Base-by-base conservation (phyloP, 768 basidiomycete genomes). In the Boletus bicolor region DNA sequence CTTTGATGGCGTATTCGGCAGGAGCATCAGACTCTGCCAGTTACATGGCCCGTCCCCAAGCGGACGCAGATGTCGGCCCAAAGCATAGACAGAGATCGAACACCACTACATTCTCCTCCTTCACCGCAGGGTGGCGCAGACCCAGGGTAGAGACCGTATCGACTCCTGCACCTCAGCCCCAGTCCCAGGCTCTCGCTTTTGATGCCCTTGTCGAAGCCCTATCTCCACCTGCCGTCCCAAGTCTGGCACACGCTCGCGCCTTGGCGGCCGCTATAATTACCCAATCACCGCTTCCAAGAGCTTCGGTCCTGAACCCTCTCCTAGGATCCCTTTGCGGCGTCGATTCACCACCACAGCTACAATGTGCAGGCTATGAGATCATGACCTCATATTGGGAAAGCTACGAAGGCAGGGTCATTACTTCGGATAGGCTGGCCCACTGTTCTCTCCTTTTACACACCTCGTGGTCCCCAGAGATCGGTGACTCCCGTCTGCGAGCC, bases 291-390 rank as follows among this genome's bases (percentile, higher is more conserved):
- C 71, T 82, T 34, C 86, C 87, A 26, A 77, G 74, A 37, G 71
- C 77, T 26, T 73, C 80, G 26, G 56, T 67, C n/a, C 71, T 91
- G 14, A 80, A 78, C 51, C 83, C 86, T 14, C 77, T 91, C 51
- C 73, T 90, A 3, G 76, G 77, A 7, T 76, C 80, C 1, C 75
- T 91, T 11, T 91, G 89, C 65, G 68, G 75, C 38, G 51, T 71
- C 7, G 76, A 81, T 17, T 76, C 79, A 0, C 86, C 87, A 1
- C 57, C 76, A 0, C 72, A 82, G 0, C 58, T 91, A 5, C 87
- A 89, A 63, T 80, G 80, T 8, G 79, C 83, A 0, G 90, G 89
- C 1, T 89, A 78, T 60, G 89, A 91, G 54, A 82, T 90, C 57
- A 75, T 91, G 49, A 76, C 85, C 14, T 79, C 85, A 3, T 91